A percentile compares a stretch with the other conserved stretches of the same genome.
Conservation (phyloP, 2,329 filamentous ascomycete genomes). For the Pseudogymnoascus sp. region DNA sequence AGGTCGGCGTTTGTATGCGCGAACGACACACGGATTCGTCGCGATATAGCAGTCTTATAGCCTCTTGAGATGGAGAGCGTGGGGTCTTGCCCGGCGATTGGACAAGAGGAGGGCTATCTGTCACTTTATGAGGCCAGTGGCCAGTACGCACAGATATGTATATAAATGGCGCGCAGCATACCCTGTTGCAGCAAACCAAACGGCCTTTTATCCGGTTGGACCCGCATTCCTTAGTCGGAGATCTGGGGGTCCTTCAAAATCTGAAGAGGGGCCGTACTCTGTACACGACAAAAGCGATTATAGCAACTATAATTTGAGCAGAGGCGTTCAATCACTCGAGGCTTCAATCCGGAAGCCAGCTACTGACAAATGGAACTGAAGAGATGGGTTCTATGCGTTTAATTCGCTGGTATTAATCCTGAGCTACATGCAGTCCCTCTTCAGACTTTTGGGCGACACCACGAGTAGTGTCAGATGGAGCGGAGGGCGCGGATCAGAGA, state of each 20-base stretch:
- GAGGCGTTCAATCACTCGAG: background rate
- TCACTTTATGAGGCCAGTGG: background rate
- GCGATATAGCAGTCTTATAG: slow-evolving; percentile 1
- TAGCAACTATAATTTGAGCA: background rate
- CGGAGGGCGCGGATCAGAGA: background rate
- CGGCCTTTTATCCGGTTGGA: slow-evolving; percentile 1
- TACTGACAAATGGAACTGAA: background rate
- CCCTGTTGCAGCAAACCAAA: background rate
- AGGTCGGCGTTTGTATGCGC: background rate
- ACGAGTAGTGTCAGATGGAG: background rate
- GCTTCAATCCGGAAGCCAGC: background rate
- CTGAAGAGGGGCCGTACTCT: background rate
- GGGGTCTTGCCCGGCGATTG: background rate
- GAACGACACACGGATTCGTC: background rate
- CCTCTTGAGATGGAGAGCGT: background rate
- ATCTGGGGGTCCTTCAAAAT: background rate
- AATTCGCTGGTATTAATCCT: background rate
- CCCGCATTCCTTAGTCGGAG: background rate
- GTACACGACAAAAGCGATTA: background rate
- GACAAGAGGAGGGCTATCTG: background rate
- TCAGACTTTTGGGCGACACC: background rate
- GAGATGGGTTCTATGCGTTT: background rate
- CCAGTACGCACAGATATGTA: background rate
- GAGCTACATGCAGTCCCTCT: background rate
- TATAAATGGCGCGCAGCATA: background rate